Percentiles rank a stretch among this genome's conserved stretches.
Conservation (phyloP, 768 basidiomycete genomes). For the Suillus discolor region DNA sequence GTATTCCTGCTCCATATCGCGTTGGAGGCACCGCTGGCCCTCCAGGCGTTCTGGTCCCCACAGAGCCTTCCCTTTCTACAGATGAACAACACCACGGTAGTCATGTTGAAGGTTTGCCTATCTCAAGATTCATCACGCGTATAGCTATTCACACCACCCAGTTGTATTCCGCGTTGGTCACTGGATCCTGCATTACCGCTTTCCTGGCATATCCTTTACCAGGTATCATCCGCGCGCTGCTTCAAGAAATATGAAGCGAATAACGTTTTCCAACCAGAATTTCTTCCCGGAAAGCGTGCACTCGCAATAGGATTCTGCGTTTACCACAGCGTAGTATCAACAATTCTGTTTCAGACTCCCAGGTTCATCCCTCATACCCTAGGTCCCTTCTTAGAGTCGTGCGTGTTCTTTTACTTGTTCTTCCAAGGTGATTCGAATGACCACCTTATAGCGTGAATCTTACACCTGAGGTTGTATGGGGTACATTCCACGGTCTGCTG, state of each 20-base stretch:
- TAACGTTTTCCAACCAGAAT: conserved; percentile 47
- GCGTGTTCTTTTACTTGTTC: conserved; percentile 30
- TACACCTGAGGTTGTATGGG: conserved; percentile 78
- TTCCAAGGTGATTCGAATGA: conserved; percentile 1
- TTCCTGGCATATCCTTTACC: conserved; percentile 73
- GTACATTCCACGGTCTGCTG: conserved; percentile 67
- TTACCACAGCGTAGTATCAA: conserved; percentile 75
- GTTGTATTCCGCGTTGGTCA: conserved; percentile 69
- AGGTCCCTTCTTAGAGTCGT: conserved; percentile 63
- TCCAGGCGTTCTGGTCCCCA: conserved; percentile 75
- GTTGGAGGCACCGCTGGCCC: conserved; percentile 73
- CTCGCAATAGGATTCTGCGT: conserved; percentile 74
- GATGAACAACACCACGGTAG: conserved; percentile 79
- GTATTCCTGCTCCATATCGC: conserved; percentile 82
- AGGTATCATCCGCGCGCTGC: conserved; percentile 48
- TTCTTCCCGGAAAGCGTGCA: conserved; percentile 83
- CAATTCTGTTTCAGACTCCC: conserved; percentile 73
- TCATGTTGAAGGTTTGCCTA: conserved; percentile 68
- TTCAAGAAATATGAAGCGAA: not conserved
- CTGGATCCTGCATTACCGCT: conserved; percentile 61
- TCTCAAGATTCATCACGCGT: not conserved
- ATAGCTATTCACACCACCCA: conserved; percentile 27
- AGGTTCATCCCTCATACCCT: conserved; percentile 79
- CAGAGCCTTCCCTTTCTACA: conserved; percentile 70
- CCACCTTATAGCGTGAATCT: conserved; percentile 48